phyloP scores from a whole-genome alignment of 208 protist species.

The Trypanosoma conorhini region DNA sequence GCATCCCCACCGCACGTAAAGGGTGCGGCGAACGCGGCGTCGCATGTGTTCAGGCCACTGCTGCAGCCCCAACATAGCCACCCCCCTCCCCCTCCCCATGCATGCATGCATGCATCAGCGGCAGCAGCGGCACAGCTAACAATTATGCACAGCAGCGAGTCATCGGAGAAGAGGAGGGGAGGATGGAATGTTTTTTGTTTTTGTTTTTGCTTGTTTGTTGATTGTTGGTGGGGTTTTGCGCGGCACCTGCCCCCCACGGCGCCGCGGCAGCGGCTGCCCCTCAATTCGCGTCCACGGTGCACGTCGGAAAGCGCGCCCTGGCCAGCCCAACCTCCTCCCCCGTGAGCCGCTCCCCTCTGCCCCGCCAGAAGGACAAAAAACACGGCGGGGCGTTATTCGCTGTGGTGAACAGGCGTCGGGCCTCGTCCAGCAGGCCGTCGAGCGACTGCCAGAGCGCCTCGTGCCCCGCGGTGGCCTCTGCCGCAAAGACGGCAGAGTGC shows the following conservation, averaged over 20 bases:
- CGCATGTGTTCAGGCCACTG: not conserved
- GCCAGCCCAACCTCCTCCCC: not conserved
- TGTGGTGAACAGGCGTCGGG: slow-evolving; percentile 4
- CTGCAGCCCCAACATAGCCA: not conserved
- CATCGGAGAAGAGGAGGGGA: too few relatives aligned
- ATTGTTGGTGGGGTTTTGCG: not conserved
- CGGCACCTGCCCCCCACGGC: not conserved
- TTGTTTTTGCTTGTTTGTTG: not conserved
- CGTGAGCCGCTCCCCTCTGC: slow-evolving; percentile 7
- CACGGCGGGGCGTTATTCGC: not conserved
- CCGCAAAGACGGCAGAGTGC: slow-evolving; percentile 11
- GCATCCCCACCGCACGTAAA: too few relatives aligned
- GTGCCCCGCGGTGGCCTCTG: not conserved
- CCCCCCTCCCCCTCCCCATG: too few relatives aligned
- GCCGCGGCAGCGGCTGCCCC: too few relatives aligned
- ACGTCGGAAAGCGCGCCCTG: slow-evolving; percentile 12
- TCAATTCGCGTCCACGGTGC: slow-evolving; percentile 16
- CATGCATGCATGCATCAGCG: too few relatives aligned
- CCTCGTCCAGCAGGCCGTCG: not conserved
- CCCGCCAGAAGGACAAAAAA: slow-evolving; percentile 23
- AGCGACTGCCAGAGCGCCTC: slow-evolving; percentile 4
- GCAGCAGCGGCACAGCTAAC: too few relatives aligned
- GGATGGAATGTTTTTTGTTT: not conserved
- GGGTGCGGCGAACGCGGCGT: not conserved
- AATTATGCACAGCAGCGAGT: too few relatives aligned